A percentile compares a stretch with the other conserved stretches of the same genome.
phyloP scores from a whole-genome alignment of 1,284 basidiomycete genomes.

The Cryptococcus sp. region DNA sequence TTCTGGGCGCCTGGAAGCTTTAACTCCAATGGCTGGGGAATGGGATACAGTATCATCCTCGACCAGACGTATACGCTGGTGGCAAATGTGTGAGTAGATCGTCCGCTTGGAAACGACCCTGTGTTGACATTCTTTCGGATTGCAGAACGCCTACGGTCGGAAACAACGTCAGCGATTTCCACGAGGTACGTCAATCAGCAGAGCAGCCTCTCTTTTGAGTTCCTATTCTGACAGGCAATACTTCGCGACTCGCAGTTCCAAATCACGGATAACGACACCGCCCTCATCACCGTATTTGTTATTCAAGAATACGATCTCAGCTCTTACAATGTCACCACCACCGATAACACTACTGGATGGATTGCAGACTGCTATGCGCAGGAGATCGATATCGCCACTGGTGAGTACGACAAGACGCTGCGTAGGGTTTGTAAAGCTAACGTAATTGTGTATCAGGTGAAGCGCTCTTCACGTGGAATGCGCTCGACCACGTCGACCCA shows the following conservation, averaged over 20 bases:
- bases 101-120: background rate
- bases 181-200: slow-evolving; percentile 22
- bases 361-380: slow-evolving; percentile 37
- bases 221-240: background rate
- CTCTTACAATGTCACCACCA: slow-evolving; percentile 15
- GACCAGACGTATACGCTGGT: slow-evolving; percentile 33
- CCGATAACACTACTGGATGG: slow-evolving; percentile 27
- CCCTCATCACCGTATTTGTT: slow-evolving; percentile 37
- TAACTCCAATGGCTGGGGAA: slow-evolving; percentile 29
- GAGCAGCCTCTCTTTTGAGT: background rate
- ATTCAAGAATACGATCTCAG: slow-evolving; percentile 28
- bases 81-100: slow-evolving; percentile 24
- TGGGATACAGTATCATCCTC: slow-evolving; percentile 27
- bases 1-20: slow-evolving; percentile 36
- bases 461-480: slow-evolving; percentile 38
- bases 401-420: slow-evolving; percentile 7
- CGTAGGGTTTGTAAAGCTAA: background rate
- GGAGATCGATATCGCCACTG: slow-evolving; percentile 44
- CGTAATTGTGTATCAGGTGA: slow-evolving; percentile 7
- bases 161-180: slow-evolving; percentile 24
- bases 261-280: slow-evolving; percentile 43
- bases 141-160: slow-evolving; percentile 15
- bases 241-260: slow-evolving; percentile 20
- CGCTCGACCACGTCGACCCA: slow-evolving; percentile 38
- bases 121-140: slow-evolving; percentile 8